Conservation (phyloP, 169 alveolate species). For the Pseudocohnilembus persalinus region DNA sequence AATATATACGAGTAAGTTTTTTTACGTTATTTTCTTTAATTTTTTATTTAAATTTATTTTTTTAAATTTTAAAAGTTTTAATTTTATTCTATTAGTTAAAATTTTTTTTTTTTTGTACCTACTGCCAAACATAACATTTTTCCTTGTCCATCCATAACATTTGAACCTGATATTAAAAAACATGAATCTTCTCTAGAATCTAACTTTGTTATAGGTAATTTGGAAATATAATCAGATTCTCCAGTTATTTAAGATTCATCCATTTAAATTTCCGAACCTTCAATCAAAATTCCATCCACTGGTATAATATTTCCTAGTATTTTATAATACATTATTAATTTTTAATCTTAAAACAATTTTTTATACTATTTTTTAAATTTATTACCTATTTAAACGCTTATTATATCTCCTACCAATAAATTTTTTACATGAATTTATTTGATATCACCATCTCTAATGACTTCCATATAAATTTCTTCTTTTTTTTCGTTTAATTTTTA, state of each 20-base stretch:
- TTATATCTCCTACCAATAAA: constrained; percentile 76
- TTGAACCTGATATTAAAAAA: constrained; percentile 87
- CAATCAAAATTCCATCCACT: constrained; percentile 83
- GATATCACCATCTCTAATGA: constrained; percentile 56
- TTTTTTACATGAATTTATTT: constrained; percentile 55
- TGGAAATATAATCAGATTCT: constrained; percentile 83
- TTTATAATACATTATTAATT: too few relatives aligned
- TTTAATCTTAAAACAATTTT: too few relatives aligned
- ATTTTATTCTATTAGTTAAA: too few relatives aligned
- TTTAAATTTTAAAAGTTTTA: too few relatives aligned
- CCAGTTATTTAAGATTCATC: constrained; percentile 93
- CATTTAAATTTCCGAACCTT: constrained; percentile 77
- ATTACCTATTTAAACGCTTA: constrained; percentile 57
- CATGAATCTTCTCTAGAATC: constrained; percentile 69
- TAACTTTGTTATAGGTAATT: constrained; percentile 44
- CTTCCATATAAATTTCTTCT: constrained; percentile 49
- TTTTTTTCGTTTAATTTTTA: constrained; percentile 55
- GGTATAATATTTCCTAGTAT: constrained; percentile 75
- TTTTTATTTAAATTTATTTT: too few relatives aligned
- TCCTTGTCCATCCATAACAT: constrained; percentile 87
- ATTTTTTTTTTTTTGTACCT: too few relatives aligned
- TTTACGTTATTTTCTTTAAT: too few relatives aligned
- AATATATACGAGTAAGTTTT: too few relatives aligned
- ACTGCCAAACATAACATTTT: constrained; percentile 61
- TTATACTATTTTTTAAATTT: constrained; percentile 1